Evolutionary conservation across 2,329 filamentous ascomycete genomes (phyloP).

Genomic region (Trichoderma gracile): DNA sequence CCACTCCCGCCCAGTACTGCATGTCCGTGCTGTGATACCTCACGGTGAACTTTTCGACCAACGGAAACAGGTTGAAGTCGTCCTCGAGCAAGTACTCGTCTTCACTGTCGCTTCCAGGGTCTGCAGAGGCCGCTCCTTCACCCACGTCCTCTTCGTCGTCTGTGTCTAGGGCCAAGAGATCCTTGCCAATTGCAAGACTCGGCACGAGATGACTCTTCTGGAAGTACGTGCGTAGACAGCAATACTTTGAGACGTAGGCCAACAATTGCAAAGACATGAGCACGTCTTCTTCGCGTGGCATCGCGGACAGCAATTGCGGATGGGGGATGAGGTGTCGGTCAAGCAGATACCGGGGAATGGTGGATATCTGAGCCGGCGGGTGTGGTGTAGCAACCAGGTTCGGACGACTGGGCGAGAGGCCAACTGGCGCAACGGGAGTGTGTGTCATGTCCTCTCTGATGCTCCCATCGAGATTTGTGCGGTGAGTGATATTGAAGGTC

Average conservation of each 20-base stretch:
- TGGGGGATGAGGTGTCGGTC: conserved; percentile 70
- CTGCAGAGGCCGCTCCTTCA: conserved; percentile 45
- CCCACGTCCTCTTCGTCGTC: conserved; percentile 60
- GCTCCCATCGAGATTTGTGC: conserved; percentile 79
- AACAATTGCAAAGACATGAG: conserved; percentile 96
- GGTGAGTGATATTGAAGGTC: conserved; percentile 92
- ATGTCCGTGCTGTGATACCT: conserved; percentile 94
- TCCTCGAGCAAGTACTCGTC: conserved; percentile 91
- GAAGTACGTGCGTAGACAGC: conserved; percentile 92
- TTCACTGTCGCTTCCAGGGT: conserved; percentile 60
- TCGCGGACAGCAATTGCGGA: conserved; percentile 77
- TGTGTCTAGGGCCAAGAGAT: conserved; percentile 77
- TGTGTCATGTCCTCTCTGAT: conserved; percentile 72
- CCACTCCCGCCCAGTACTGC: conserved; percentile 99
- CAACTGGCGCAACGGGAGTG: conserved; percentile 64
- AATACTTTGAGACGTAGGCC: conserved; percentile 98
- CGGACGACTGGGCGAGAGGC: conserved; percentile 72
- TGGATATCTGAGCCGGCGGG: conserved; percentile 68
- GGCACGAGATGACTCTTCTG: conserved; percentile 93
- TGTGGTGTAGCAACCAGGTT: conserved; percentile 71
- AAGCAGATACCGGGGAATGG: conserved; percentile 75
- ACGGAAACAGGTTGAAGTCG: conserved; percentile 96
- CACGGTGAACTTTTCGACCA: conserved; percentile 98
- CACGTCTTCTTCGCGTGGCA: conserved; percentile 96
- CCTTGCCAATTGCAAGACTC: conserved; percentile 82